Evolutionary conservation across 1,284 basidiomycete genomes (phyloP).

Genomic region (Bondarzewia mesenterica): DNA sequence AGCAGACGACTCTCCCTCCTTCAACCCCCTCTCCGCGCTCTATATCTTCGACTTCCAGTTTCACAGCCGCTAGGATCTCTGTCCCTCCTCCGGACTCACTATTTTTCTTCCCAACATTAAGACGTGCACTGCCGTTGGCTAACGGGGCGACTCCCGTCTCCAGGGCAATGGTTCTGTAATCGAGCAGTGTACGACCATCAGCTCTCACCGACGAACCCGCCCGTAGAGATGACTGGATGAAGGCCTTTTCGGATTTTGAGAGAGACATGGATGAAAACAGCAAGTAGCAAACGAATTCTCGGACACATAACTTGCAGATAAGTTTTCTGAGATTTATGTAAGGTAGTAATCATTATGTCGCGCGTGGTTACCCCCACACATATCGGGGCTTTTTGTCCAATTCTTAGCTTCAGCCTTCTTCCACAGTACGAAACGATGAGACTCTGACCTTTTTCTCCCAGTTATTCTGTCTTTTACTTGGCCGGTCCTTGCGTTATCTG

Average conservation of each 20-base stretch:
- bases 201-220: constrained; percentile 48
- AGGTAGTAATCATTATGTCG: too few relatives aligned
- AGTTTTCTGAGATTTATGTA: too few relatives aligned
- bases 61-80: constrained; percentile 60
- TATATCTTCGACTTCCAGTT: constrained; percentile 63
- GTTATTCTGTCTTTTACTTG: not conserved
- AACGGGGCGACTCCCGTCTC: constrained; percentile 69
- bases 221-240: constrained; percentile 56
- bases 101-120: constrained; percentile 54
- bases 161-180: constrained; percentile 60
- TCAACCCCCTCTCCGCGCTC: constrained; percentile 38
- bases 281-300: too few relatives aligned
- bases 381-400: too few relatives aligned
- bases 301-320: too few relatives aligned
- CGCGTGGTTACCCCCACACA: too few relatives aligned
- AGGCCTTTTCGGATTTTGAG: constrained; percentile 72
- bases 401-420: not conserved
- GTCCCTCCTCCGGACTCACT: constrained; percentile 56
- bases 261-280: constrained; percentile 32
- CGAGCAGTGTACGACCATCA: constrained; percentile 57
- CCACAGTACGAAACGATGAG: not conserved
- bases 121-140: constrained; percentile 70
- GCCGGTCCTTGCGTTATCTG: not conserved
- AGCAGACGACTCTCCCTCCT: constrained; percentile 53
- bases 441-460: not conserved